These are phyloP conservation scores for Lippia alba DNA, from an alignment of 305 asterid genomes.

Conservation along the genomic window DNA sequence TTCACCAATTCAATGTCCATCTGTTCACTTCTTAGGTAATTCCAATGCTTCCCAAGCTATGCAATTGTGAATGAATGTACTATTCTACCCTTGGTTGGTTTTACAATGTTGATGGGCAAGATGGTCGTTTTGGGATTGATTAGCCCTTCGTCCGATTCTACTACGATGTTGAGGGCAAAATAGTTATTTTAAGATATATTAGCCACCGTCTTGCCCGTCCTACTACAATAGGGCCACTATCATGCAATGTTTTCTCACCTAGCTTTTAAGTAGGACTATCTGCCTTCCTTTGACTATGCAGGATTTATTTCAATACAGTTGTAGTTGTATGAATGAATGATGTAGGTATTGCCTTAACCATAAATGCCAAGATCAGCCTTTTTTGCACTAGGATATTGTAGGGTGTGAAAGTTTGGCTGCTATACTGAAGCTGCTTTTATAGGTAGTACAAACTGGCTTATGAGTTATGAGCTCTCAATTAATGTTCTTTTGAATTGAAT, in stretches of 20 bases:
- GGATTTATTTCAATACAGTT: not conserved
- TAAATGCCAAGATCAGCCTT: not conserved
- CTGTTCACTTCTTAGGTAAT: conserved; percentile 90
- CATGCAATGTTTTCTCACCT: too few relatives aligned
- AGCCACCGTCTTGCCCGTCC: not conserved
- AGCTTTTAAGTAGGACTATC: not conserved
- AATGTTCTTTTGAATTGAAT: too few relatives aligned
- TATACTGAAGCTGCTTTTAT: not conserved
- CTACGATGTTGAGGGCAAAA: not conserved
- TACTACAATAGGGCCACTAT: too few relatives aligned
- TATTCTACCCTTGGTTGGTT: conserved; percentile 8
- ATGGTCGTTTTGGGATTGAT: not conserved
- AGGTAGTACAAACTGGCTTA: not conserved
- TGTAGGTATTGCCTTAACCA: conserved; percentile 1
- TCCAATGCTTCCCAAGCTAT: not conserved
- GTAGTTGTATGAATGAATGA: conserved; percentile 4
- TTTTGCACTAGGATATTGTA: conserved; percentile 23
- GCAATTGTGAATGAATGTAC: not conserved
- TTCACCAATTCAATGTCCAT: conserved; percentile 60
- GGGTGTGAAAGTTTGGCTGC: not conserved
- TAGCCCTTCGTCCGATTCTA: not conserved
- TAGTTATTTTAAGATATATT: not conserved
- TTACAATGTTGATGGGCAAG: conserved; percentile 4
- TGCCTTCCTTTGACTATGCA: not conserved
- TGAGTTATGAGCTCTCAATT: too few relatives aligned